Evolutionary conservation across 768 basidiomycete species (phyloP), one percentile per base, ranked within the genome.

Genomic region (Rubroboletus pulcherrimus): DNA sequence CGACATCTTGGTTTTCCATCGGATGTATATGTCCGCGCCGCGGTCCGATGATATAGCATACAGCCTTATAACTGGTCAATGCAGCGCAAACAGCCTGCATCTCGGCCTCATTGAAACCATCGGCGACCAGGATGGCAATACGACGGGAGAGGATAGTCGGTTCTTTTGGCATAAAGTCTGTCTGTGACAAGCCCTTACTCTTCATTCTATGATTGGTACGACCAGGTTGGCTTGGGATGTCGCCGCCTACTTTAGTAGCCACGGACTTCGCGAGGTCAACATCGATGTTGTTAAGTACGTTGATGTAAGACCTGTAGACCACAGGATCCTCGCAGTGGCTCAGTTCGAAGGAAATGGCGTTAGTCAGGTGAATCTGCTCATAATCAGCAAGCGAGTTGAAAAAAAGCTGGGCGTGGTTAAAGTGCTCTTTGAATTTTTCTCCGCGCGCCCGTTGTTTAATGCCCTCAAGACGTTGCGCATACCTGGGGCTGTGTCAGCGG

Each of bases 261-360:
- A 94, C 85, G 15, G 75, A 67, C 55, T 80, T 78, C 0, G 92
- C 91, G 41, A 95, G 78, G 10, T 87, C 78, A 63, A 83, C 75
- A 71, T 92, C 85, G 64, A 96, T 82, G 64, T 87, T 75, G 68
- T 85, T 87, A 60, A 91, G 79, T 15, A 86, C 66, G 40, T 81
- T 76, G 52, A 87, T 82, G 68, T 90, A 88, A 2, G 76, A 76
- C 66, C 82, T 74, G 69, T 87, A 87, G 1, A 95, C 87, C 3
- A 75, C 71, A 0, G 81, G 79, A 62, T 93, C 90, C 49, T 91
- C 86, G 71, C 87, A 89, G 65, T 93, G 91, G 54, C 83, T 84
- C 34, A 96, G 78, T 72, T 94, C 93, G 68, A 96, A 95, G 12
- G 84, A 81, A 55, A 90, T 77, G 5, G 90, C 92, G 5, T 73